Evolutionary conservation across 1,284 basidiomycete species (phyloP).

Genomic region (Rhodofomes roseus): DNA sequence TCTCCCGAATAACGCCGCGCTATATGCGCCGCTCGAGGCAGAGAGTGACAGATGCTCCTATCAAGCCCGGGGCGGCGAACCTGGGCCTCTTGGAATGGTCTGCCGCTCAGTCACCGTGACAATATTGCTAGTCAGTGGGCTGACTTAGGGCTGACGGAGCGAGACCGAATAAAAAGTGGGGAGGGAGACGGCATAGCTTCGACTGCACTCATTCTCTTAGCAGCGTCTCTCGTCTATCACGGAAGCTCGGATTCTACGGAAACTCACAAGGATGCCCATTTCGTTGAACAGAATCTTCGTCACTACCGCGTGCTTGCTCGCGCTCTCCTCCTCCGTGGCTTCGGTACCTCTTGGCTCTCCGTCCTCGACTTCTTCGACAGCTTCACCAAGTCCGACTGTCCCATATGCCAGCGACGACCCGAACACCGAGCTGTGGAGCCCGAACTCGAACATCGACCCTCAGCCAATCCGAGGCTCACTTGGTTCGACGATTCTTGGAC

Average conservation of each 20-base stretch:
- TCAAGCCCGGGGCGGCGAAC: no score
- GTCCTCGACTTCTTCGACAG: background rate
- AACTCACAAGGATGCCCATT: background rate
- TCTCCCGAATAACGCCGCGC: no score
- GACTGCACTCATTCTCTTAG: no score
- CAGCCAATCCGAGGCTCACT: conserved; percentile 38
- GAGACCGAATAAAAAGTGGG: no score
- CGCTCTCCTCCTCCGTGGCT: background rate
- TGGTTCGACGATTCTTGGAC: conserved; percentile 54
- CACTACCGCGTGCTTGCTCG: background rate
- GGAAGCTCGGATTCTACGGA: background rate
- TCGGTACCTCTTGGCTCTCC: background rate
- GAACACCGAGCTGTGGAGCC: conserved; percentile 42
- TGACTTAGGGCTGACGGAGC: no score
- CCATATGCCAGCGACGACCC: conserved; percentile 48
- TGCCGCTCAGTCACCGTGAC: no score
- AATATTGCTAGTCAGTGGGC: no score
- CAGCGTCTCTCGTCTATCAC: no score
- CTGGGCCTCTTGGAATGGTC: no score
- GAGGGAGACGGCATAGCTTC: no score
- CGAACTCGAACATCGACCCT: conserved; percentile 23
- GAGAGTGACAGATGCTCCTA: no score
- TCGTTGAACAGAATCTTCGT: background rate
- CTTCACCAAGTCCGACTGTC: conserved; percentile 33
- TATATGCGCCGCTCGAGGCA: no score